phyloP scores from a whole-genome alignment of 805 yeast species.

The Hanseniaspora guilliermondii region DNA sequence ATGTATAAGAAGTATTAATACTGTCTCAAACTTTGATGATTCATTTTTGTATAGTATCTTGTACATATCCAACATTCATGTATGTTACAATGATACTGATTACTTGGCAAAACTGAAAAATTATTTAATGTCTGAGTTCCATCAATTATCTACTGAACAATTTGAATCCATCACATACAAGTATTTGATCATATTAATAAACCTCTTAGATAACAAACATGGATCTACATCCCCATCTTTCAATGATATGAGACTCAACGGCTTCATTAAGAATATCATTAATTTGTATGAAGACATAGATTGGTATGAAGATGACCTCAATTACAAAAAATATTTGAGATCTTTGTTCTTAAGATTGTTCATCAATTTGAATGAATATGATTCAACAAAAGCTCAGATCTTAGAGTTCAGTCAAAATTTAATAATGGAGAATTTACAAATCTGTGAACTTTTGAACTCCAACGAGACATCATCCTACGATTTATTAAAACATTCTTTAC shows the following conservation, averaged over 20 bases:
- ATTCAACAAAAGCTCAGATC: neutral
- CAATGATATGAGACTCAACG: constrained; percentile 8
- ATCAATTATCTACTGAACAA: neutral
- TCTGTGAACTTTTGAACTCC: neutral
- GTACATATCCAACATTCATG: neutral
- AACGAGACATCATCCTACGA: neutral
- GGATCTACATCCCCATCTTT: neutral
- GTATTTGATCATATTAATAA: neutral
- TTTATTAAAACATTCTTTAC: neutral
- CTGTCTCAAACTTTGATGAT: neutral
- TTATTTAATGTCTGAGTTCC: constrained; percentile 8
- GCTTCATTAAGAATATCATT: neutral
- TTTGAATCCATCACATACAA: neutral
- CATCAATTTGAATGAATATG: neutral
- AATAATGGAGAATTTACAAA: constrained; percentile 5
- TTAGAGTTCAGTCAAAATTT: constrained; percentile 5
- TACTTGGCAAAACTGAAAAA: neutral
- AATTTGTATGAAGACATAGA: constrained; percentile 9
- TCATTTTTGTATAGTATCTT: neutral
- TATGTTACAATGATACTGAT: neutral
- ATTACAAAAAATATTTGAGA: constrained; percentile 1
- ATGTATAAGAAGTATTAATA: neutral
- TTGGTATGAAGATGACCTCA: constrained; percentile 9
- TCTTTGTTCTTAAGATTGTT: neutral
- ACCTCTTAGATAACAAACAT: neutral